Percentiles rank a stretch among this genome's conserved stretches.
Conservation (phyloP, 257 asterid species). For the Lycium barbarum region DNA sequence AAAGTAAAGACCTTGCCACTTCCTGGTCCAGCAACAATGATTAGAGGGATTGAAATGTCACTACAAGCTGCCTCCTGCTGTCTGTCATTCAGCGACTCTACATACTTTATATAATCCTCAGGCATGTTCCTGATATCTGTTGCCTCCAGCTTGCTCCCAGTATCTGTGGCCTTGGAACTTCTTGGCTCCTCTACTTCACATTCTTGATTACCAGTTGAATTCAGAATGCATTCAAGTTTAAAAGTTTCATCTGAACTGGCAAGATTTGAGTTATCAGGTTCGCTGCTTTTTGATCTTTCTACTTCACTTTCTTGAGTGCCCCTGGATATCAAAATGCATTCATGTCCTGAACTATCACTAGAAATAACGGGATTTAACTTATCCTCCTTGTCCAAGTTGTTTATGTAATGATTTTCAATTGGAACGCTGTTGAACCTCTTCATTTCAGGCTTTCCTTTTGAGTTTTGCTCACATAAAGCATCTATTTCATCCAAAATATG, state of each 20-base stretch:
- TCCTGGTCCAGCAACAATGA: constrained; percentile 99
- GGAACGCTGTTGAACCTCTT: constrained; percentile 35
- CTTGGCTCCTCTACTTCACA: constrained; percentile 37
- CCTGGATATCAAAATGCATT: constrained; percentile 4
- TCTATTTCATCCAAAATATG: constrained; percentile 78
- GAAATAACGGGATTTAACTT: constrained; percentile 25
- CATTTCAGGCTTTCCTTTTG: constrained; percentile 49
- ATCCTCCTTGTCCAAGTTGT: constrained; percentile 44
- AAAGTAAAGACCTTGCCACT: constrained; percentile 85
- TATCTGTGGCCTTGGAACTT: constrained; percentile 38
- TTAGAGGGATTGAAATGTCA: constrained; percentile 80
- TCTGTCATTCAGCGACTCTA: constrained; percentile 75
- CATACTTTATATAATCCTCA: constrained; percentile 70
- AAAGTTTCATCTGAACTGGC: constrained; percentile 39
- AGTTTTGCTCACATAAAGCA: constrained; percentile 67
- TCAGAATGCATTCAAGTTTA: constrained; percentile 41
- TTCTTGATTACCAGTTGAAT: constrained; percentile 42
- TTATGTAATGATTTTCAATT: constrained; percentile 41
- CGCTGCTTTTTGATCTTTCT: constrained; percentile 5
- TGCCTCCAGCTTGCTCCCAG: constrained; percentile 67
- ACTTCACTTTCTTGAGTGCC: constrained; percentile 21
- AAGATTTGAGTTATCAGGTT: constrained; percentile 15
- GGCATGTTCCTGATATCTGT: constrained; percentile 61
- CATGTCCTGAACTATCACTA: constrained; percentile 10
- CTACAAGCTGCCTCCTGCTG: constrained; percentile 95